Base-by-base conservation (phyloP, 148 eudicot genomes). In the Chenopodium quinoa region DNA sequence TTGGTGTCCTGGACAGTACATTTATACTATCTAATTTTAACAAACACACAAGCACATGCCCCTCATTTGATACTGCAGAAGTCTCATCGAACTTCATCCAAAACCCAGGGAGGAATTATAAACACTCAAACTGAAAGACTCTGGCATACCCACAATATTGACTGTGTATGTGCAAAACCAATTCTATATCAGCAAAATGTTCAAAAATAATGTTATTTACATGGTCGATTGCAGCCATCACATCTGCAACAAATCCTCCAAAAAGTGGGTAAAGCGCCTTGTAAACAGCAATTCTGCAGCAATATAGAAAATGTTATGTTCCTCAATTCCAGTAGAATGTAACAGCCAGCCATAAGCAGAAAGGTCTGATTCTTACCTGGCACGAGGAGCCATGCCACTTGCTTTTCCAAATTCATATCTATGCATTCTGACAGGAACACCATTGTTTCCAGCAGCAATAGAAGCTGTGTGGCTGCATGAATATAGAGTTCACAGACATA, bases 341-440 rank as follows among this genome's bases (percentile, higher is more conserved):
- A 48, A 72, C 60, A 58, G 20, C 63, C 44, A 75, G n/a, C 7
- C 31, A 40, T 32, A 12, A 54, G 56, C 12, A 64, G 47, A 48
- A 86, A 75, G 48, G 10, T 82, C 56, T 73, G n/a, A 71, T 79
- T 29, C 80, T 84, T 77, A 92, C 98, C 99, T 91, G 65, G 98
- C 99, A 77, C 98, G 94, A 17, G 99, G 99, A 83, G 99, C 99
- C 99, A 96, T 96, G 78, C 99, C 99, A 90, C 99, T 96, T 77
- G 98, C 99, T 90, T 88, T 89, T 83, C 99, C 99, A 83, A 90
- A 92, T 84, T 96, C 98, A 89, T 76, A 89, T 84, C 95, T 94
- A 82, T 96, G 97, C 87, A 96, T 84, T 87, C 90, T 88, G 84
- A 96, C 99, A 56, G 95, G 97, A 80, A 96, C 87, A 73, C 98